These are phyloP conservation scores for Saccharomycopsis sp. DNA, from an alignment of 805 yeast species.

Conservation along the genomic window DNA sequence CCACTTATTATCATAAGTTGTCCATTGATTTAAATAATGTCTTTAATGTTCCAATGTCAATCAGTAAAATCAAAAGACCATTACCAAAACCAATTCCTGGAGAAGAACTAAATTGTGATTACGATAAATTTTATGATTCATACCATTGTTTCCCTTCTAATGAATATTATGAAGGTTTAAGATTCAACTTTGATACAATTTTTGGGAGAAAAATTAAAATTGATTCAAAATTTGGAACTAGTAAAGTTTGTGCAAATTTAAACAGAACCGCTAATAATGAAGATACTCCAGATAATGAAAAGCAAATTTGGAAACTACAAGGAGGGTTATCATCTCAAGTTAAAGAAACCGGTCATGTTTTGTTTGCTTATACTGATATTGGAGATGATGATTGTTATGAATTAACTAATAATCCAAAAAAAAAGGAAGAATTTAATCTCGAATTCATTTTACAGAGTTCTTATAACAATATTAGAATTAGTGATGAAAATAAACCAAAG, in stretches of 20 bases:
- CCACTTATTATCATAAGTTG: slow-evolving; percentile 31
- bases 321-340: slow-evolving; percentile 14
- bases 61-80: slow-evolving; percentile 53
- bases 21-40: slow-evolving; percentile 62
- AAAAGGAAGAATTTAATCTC: slow-evolving; percentile 13
- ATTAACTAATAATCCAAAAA: slow-evolving; percentile 8
- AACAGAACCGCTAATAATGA: slow-evolving; percentile 16
- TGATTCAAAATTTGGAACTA: slow-evolving; percentile 29
- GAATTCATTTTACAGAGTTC: slow-evolving; percentile 10
- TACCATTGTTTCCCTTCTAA: slow-evolving; percentile 76
- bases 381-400: slow-evolving; percentile 14
- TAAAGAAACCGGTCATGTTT: slow-evolving; percentile 4
- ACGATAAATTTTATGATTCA: slow-evolving; percentile 39
- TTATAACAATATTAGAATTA: neutral
- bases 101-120: slow-evolving; percentile 65
- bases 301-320: slow-evolving; percentile 5
- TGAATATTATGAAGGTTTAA: slow-evolving; percentile 32
- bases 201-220: slow-evolving; percentile 61
- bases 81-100: slow-evolving; percentile 76
- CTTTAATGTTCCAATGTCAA: slow-evolving; percentile 54
- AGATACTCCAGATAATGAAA: neutral
- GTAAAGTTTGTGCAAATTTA: slow-evolving; percentile 35
- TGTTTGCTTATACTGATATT: slow-evolving; percentile 15
- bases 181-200: slow-evolving; percentile 48
- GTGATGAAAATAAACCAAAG: slow-evolving; percentile 7